phyloP scores from a whole-genome alignment of 805 yeast genomes.

The Candida yuanshanica region DNA sequence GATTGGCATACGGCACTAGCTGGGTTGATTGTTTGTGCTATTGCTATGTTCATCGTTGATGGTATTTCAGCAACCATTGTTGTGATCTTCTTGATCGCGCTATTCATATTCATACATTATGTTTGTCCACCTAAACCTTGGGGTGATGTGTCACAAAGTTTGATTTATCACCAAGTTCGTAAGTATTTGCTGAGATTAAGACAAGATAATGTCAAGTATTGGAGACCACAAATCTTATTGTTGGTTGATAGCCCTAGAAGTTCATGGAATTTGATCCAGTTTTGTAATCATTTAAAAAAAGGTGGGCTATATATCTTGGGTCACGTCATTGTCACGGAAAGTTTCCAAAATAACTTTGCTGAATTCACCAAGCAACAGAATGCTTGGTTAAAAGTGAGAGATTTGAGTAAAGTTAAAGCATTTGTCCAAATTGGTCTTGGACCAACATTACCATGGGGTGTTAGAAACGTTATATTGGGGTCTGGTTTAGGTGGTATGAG shows the following conservation, averaged over 20 bases:
- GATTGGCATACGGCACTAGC: conserved; percentile 72
- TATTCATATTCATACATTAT: conserved; percentile 80
- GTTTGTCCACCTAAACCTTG: conserved; percentile 92
- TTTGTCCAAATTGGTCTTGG: conserved; percentile 91
- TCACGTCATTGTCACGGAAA: conserved; percentile 71
- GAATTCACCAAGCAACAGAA: conserved; percentile 68
- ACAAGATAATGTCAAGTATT: conserved; percentile 92
- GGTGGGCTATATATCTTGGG: conserved; percentile 93
- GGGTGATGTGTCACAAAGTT: conserved; percentile 96
- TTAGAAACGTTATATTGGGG: conserved; percentile 83
- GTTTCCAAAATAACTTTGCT: conserved; percentile 56
- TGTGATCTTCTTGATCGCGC: conserved; percentile 53
- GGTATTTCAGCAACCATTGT: conserved; percentile 81
- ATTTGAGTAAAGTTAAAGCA: conserved; percentile 74
- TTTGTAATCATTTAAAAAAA: conserved; percentile 91
- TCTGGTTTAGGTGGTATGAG: conserved; percentile 98
- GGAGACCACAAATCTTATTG: conserved; percentile 94
- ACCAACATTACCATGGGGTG: conserved; percentile 90
- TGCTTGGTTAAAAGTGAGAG: conserved; percentile 84
- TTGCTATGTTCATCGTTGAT: conserved; percentile 93
- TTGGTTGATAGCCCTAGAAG: conserved; percentile 90
- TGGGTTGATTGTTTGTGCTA: conserved; percentile 64
- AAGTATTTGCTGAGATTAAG: conserved; percentile 78
- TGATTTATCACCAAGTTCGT: conserved; percentile 94
- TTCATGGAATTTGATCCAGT: conserved; percentile 84